Evolutionary conservation across 768 basidiomycete species (phyloP), one percentile per base, ranked within the genome.

Genomic region (Saitozyma sp.): DNA sequence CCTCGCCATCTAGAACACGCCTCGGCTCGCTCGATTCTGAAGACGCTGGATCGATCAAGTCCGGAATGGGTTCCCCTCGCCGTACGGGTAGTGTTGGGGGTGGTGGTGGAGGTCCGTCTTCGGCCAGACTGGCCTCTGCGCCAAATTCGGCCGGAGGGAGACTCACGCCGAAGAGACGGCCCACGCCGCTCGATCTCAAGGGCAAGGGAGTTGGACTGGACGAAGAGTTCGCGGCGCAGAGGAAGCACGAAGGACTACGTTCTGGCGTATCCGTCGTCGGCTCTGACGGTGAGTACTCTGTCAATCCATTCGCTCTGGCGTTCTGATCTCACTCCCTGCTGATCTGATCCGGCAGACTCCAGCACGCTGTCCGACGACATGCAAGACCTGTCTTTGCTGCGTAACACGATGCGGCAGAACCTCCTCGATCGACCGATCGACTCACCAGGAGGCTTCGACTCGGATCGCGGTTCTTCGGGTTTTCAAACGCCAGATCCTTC

Each of bases 371-470:
- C 67, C 11, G 60, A 58, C 51, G 66, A 71, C 11, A 20, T 73
- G 58, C 67, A 69, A 45, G 69, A 73, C 49, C 66, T 76, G 6
- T 52, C 65, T 9, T 17, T 64, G 6, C 62, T 76, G 13, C 65
- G 71, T 29, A 51, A 65, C 8, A 58, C 69, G 9, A 58, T 73
- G 11, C 48, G 58, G n/a, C 63, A 65, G 29, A 75, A 75, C 50
- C 64, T 73, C 17, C 48, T 48, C 8, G 69, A 58, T 13, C 55
- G 74, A 59, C 71, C 74, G 4, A 39, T 70, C 29, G 64, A 65
- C 43, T 68, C 69, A 10, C 67, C 72, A 29, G 29, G 29, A 29
- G 29, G 29, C 29, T 29, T 29, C 29, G 29, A 29, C 29, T 29
- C 29, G 2, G 29, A 29, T 29, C 29, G 29, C 29, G 29, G 29